Evolutionary conservation across 2,329 filamentous ascomycete genomes (phyloP).

Genomic region (Xylaria sp.): DNA sequence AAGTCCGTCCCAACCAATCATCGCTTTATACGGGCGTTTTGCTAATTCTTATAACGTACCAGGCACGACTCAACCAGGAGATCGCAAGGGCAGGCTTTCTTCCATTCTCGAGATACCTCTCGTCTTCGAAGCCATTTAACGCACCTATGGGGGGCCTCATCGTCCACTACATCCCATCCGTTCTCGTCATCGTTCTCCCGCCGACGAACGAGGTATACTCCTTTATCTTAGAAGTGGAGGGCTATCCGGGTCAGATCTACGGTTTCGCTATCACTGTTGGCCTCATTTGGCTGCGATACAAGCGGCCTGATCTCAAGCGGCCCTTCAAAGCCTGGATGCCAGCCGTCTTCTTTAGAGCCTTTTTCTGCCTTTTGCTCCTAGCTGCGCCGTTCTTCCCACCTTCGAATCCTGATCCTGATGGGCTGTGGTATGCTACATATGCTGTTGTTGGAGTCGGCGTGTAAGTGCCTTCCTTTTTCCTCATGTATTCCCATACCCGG

Average conservation of each 20-base stretch:
- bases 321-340: conserved; percentile 74
- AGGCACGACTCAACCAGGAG: conserved; percentile 75
- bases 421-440: conserved; percentile 64
- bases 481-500: background rate
- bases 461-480: conserved; percentile 54
- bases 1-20: conserved; percentile 43
- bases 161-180: conserved; percentile 74
- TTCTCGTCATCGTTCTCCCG: conserved; percentile 72
- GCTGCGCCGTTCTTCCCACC: conserved; percentile 72
- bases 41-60: conserved; percentile 12
- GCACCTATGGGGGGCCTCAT: conserved; percentile 74
- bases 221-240: conserved; percentile 78
- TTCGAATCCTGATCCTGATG: conserved; percentile 56
- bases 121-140: conserved; percentile 73
- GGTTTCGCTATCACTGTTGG: conserved; percentile 67
- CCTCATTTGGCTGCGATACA: conserved; percentile 68
- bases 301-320: conserved; percentile 67
- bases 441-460: conserved; percentile 63
- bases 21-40: background rate
- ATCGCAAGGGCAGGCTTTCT: conserved; percentile 77
- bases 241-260: conserved; percentile 72
- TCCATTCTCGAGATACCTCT: conserved; percentile 68
- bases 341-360: conserved; percentile 65
- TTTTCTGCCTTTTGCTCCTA: conserved; percentile 64
- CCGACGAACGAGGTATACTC: conserved; percentile 74